Conservation (phyloP, 2,329 filamentous ascomycete genomes). For the Ustilaginoidea virens region DNA sequence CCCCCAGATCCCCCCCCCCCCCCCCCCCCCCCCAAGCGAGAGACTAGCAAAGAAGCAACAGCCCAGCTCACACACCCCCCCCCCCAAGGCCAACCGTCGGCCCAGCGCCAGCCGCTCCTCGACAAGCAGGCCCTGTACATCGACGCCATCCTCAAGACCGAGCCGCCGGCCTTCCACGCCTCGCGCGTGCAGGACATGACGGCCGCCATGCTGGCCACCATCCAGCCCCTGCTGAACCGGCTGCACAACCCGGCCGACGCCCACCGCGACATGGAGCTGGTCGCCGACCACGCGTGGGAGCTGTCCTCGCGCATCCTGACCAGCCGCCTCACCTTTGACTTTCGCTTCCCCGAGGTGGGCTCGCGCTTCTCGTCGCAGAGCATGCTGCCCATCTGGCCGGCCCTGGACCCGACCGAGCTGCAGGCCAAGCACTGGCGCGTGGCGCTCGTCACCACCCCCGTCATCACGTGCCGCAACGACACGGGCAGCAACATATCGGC, state of each 20-base stretch:
- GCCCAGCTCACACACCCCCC: too few species aligned
- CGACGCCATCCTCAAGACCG: slow-evolving; percentile 20
- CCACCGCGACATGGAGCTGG: slow-evolving; percentile 24
- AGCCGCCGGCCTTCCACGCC: slow-evolving; percentile 16
- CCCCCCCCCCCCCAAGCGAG: too few species aligned
- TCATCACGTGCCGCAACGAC: slow-evolving; percentile 38
- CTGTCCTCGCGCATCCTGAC: slow-evolving; percentile 31
- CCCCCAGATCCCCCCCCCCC: too few species aligned
- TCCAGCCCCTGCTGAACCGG: slow-evolving; percentile 24
- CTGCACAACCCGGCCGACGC: slow-evolving; percentile 19
- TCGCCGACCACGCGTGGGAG: slow-evolving; percentile 27
- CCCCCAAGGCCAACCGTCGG: slow-evolving; percentile 21
- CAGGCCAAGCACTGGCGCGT: slow-evolving; percentile 36
- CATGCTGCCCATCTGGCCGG: slow-evolving; percentile 31
- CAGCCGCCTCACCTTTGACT: slow-evolving; percentile 26
- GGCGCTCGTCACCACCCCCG: slow-evolving; percentile 37
- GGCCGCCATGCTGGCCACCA: slow-evolving; percentile 19
- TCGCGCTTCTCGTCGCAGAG: slow-evolving; percentile 30
- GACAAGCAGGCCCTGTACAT: slow-evolving; percentile 21
- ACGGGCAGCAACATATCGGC: slow-evolving; percentile 27
- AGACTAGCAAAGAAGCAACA: too few species aligned
- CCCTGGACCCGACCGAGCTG: slow-evolving; percentile 23
- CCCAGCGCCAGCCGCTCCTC: slow-evolving; percentile 22
- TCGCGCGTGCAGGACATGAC: slow-evolving; percentile 26
- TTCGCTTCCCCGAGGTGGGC: slow-evolving; percentile 34